Conservation (phyloP, 805 yeast species). For the Suhomyces sp. region DNA sequence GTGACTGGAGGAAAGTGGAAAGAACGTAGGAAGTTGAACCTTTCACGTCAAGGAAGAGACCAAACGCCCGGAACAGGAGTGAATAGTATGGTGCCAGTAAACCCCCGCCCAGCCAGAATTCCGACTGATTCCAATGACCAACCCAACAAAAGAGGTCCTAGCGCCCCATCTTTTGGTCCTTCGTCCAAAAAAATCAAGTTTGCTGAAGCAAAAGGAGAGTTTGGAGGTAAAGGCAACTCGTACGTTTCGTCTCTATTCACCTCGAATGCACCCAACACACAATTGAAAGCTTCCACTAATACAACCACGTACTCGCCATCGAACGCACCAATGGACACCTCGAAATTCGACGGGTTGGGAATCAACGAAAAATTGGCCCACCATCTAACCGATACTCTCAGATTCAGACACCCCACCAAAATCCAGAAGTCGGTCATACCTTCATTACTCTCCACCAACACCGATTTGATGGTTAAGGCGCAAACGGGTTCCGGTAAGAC, state of each 20-base stretch:
- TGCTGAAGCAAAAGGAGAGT: slow-evolving; percentile 49
- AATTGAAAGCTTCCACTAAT: slow-evolving; percentile 42
- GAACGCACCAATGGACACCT: slow-evolving; percentile 81
- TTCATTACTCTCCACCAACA: slow-evolving; percentile 38
- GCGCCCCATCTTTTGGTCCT: slow-evolving; percentile 11
- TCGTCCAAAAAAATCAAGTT: slow-evolving; percentile 38
- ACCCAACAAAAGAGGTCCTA: not conserved
- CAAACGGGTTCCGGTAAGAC: slow-evolving; percentile 99
- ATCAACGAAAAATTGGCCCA: slow-evolving; percentile 50
- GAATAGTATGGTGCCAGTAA: slow-evolving; percentile 23
- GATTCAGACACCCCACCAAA: slow-evolving; percentile 69
- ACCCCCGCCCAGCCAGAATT: slow-evolving; percentile 8
- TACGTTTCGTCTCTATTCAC: slow-evolving; percentile 82
- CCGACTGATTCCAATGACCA: slow-evolving; percentile 2
- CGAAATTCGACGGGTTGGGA: slow-evolving; percentile 72
- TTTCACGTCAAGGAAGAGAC: slow-evolving; percentile 46
- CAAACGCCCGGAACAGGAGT: slow-evolving; percentile 30
- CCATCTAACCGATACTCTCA: slow-evolving; percentile 56
- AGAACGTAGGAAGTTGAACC: slow-evolving; percentile 66
- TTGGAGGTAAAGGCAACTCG: slow-evolving; percentile 57
- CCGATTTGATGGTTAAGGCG: slow-evolving; percentile 86
- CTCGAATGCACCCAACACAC: slow-evolving; percentile 40
- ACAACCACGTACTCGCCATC: slow-evolving; percentile 38
- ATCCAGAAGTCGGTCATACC: slow-evolving; percentile 86
- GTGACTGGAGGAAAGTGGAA: slow-evolving; percentile 79